Conservation (phyloP, 805 yeast species). For the Brettanomyces naardenensis region DNA sequence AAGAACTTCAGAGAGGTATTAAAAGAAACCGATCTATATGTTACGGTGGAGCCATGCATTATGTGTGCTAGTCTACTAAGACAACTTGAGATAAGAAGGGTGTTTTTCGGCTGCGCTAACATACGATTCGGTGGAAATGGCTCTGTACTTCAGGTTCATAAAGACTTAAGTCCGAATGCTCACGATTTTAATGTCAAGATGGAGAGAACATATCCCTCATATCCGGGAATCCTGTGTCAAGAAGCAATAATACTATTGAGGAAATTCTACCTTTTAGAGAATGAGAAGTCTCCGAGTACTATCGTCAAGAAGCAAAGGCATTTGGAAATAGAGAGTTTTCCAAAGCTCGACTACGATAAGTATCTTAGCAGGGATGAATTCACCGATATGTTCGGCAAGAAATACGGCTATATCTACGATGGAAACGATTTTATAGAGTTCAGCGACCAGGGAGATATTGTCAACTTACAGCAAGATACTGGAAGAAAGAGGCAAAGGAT, state of each 20-base stretch:
- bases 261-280: constrained; percentile 78
- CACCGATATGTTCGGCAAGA: constrained; percentile 38
- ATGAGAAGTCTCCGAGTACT: constrained; percentile 78
- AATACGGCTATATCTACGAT: constrained; percentile 19
- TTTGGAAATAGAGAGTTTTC: constrained; percentile 49
- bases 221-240: constrained; percentile 71
- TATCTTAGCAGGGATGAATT: constrained; percentile 50
- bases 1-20: constrained; percentile 31
- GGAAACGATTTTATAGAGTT: constrained; percentile 20
- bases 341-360: constrained; percentile 46
- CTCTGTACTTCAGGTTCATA: constrained; percentile 58
- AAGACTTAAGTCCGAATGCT: constrained; percentile 24
- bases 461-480: background rate
- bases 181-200: background rate
- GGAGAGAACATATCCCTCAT: constrained; percentile 35
- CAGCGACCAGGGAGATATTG: constrained; percentile 4
- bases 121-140: constrained; percentile 98
- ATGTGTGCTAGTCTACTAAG: constrained; percentile 94
- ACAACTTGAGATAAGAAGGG: constrained; percentile 66
- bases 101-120: constrained; percentile 88
- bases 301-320: constrained; percentile 63
- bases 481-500: constrained; percentile 1
- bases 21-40: constrained; percentile 62
- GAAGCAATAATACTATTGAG: constrained; percentile 81
- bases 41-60: constrained; percentile 95